Evolutionary conservation across 1,139 yeast genomes (phyloP), one percentile per base, ranked within the genome.

Genomic region (Zygoascus sp.): DNA sequence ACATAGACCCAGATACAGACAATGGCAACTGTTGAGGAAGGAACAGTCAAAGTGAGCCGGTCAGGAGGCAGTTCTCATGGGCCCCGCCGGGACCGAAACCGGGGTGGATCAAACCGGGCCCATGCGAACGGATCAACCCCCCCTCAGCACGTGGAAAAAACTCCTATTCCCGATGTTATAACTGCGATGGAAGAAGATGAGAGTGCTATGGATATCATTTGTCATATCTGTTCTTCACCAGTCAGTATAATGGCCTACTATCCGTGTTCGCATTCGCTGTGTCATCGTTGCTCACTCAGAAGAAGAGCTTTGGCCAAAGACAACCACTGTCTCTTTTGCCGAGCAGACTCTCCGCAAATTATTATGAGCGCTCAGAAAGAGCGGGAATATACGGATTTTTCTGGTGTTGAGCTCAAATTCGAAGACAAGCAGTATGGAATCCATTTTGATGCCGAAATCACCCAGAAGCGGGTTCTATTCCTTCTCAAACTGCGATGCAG

Each of bases 191-290:
- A 39, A 8, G 46, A 40, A n/a, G 40, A 38, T 11, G 42, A 17
- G 7, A 48, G 35, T 20, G 46, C 41, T 15, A 51, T 36, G 22
- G 45, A 49, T 5, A 50, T 42, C 22, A 65, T 71, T 22, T 90
- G 97, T 70, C 67, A 89, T 34, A 87, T 92, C 49, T 92, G 99
- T 69, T 95, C 97, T 1, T 83, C 86, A 43, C 71, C 69, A 38
- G 73, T 89, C 37, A 58, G 57, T 19, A 77, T 75, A 58, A 80
- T 81, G 2, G 86, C 96, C 0, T 64, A 84, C 13, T 78, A 92
- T 2, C 86, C 90, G 0, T 92, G 99, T 66, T 82, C 82, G 57
- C 97, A 92, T 62, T 75, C 74, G 20, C 81, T 90, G 0, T 92
- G 99, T 64, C 89, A 88, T 62, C 68, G 67, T 47, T 92, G 99